Evolutionary conservation across 345 rosid species (phyloP).

Genomic region (Lepidium sativum): DNA sequence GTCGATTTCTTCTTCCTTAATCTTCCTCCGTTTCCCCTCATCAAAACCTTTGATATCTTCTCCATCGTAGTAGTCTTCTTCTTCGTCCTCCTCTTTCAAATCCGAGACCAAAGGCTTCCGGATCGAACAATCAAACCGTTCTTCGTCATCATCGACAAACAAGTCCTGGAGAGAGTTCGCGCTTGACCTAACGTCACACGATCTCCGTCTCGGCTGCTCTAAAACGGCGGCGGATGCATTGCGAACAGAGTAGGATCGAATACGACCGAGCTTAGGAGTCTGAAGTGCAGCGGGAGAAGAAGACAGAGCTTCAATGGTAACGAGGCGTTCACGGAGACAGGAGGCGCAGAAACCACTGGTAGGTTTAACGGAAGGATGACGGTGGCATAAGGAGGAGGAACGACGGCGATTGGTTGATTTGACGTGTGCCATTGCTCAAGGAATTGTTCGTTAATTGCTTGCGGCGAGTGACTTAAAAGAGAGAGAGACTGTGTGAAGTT

Average conservation of each 20-base stretch:
- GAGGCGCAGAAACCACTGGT: conserved; percentile 57
- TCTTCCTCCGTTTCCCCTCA: background rate
- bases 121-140: background rate
- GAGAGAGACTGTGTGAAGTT: background rate
- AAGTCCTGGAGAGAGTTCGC: conserved; percentile 37
- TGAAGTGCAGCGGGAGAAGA: conserved; percentile 11
- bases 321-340: conserved; percentile 79
- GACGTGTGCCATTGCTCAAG: conserved; percentile 33
- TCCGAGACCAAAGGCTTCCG: conserved; percentile 19
- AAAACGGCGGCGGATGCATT: background rate
- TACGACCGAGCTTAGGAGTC: conserved; percentile 20
- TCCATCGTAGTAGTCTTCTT: conserved; percentile 8
- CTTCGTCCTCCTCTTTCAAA: conserved; percentile 23
- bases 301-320: conserved; percentile 41
- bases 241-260: conserved; percentile 23
- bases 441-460: conserved; percentile 5
- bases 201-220: conserved; percentile 47
- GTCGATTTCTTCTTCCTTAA: conserved; percentile 26
- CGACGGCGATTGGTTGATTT: conserved; percentile 30
- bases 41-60: conserved; percentile 23
- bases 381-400: conserved; percentile 44
- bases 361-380: conserved; percentile 46
- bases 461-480: conserved; percentile 20
- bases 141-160: conserved; percentile 37
- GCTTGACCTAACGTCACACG: conserved; percentile 37